phyloP scores from a whole-genome alignment of 345 rosid genomes.

The Iberis pinnata region DNA sequence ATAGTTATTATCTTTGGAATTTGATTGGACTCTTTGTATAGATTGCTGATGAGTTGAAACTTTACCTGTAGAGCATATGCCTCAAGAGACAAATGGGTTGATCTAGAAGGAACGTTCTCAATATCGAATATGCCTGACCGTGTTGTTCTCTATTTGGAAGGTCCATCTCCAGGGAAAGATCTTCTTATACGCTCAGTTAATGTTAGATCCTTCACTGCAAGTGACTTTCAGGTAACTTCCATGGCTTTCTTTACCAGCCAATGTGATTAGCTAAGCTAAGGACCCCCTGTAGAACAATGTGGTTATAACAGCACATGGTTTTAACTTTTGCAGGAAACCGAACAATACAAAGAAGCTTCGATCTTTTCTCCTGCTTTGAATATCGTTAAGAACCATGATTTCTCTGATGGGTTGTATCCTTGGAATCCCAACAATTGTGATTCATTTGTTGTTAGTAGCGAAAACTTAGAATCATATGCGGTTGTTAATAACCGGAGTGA shows the following conservation, averaged over 20 bases:
- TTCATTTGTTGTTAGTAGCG: constrained; percentile 50
- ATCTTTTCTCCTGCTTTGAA: constrained; percentile 21
- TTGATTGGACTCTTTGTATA: background rate
- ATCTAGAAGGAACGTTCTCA: constrained; percentile 65
- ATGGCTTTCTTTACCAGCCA: constrained; percentile 5
- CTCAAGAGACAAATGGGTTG: constrained; percentile 60
- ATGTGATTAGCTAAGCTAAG: too few relatives aligned
- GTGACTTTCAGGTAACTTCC: constrained; percentile 35
- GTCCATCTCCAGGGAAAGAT: constrained; percentile 80
- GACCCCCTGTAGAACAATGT: too few relatives aligned
- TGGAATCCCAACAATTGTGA: constrained; percentile 74
- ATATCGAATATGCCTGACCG: constrained; percentile 55
- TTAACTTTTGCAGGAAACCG: constrained; percentile 10
- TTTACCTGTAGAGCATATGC: constrained; percentile 51
- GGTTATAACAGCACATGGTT: background rate
- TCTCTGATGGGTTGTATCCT: constrained; percentile 56
- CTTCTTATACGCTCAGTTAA: constrained; percentile 63
- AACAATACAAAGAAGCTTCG: background rate
- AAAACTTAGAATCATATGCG: constrained; percentile 43
- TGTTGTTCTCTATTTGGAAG: constrained; percentile 77
- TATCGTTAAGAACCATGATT: constrained; percentile 63
- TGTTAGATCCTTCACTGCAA: constrained; percentile 39
- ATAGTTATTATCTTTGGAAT: constrained; percentile 3
- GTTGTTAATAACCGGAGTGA: constrained; percentile 73
- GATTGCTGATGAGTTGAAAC: constrained; percentile 2